A percentile compares a stretch with the other conserved stretches of the same genome.
Evolutionary conservation across 2,329 filamentous ascomycete species (phyloP).

Genomic region (Aspergillus sp.): DNA sequence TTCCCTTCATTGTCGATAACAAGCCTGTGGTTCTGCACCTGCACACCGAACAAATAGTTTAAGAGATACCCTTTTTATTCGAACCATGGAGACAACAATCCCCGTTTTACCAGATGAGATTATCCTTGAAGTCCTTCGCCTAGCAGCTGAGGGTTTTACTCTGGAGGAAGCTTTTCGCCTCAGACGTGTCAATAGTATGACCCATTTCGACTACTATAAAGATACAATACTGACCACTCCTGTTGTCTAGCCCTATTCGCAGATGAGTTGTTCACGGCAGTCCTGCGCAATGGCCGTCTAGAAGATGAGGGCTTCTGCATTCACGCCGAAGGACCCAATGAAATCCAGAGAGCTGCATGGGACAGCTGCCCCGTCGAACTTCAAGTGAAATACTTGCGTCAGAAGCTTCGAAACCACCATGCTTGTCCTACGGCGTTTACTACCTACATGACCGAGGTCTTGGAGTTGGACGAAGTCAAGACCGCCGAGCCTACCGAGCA

Average conservation of each 20-base stretch:
- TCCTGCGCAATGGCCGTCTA: neutral
- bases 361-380: neutral
- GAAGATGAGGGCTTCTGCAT: neutral
- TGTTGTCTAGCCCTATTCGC: neutral
- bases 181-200: neutral
- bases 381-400: neutral
- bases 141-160: neutral
- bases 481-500: neutral
- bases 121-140: neutral
- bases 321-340: neutral
- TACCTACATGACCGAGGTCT: neutral
- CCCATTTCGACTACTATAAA: neutral
- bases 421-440: neutral
- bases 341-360: neutral
- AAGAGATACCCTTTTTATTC: neutral
- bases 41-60: too few relatives aligned
- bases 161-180: neutral
- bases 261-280: neutral
- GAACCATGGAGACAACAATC: neutral
- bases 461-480: neutral
- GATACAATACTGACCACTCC: neutral
- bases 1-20: too few relatives aligned
- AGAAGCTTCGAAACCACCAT: neutral
- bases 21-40: too few relatives aligned
- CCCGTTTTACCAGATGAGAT: neutral